Evolutionary conservation across 805 yeast species (phyloP).

Genomic region (Komagataella kurtzmanii): DNA sequence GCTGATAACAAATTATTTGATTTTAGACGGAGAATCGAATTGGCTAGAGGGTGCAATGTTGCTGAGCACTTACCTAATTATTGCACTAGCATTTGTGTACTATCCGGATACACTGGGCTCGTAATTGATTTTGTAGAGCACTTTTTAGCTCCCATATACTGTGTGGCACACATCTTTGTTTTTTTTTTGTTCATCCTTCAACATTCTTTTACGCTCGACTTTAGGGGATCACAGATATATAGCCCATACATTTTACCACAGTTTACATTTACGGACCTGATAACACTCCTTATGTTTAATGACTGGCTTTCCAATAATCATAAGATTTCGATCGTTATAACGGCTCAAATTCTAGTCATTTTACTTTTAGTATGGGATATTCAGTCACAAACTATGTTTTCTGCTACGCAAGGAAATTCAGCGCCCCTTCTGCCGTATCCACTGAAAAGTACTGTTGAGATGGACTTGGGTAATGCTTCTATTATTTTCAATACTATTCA

Average conservation of each 20-base stretch:
- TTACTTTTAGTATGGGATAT: neutral
- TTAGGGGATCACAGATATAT: too few relatives aligned
- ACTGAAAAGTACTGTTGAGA: neutral
- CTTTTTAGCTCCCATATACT: too few relatives aligned
- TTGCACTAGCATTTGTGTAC: conserved; percentile 81
- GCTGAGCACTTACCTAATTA: conserved; percentile 71
- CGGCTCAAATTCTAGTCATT: neutral
- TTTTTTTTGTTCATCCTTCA: too few relatives aligned
- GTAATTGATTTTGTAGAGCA: too few relatives aligned
- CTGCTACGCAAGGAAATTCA: neutral
- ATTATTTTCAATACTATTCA: neutral
- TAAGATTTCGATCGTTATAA: neutral
- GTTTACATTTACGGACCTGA: too few relatives aligned
- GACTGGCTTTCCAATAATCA: neutral
- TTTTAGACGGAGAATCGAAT: conserved; percentile 88
- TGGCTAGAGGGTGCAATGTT: conserved; percentile 97
- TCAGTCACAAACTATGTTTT: neutral
- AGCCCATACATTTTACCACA: too few relatives aligned
- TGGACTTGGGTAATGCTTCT: neutral
- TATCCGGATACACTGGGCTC: conserved; percentile 49
- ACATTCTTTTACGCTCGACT: too few relatives aligned
- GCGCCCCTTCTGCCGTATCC: neutral
- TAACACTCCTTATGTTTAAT: neutral
- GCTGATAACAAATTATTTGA: conserved; percentile 73
- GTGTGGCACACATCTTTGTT: neutral